Base-by-base conservation (phyloP, 805 yeast genomes). In the Torulaspora maleeae region DNA sequence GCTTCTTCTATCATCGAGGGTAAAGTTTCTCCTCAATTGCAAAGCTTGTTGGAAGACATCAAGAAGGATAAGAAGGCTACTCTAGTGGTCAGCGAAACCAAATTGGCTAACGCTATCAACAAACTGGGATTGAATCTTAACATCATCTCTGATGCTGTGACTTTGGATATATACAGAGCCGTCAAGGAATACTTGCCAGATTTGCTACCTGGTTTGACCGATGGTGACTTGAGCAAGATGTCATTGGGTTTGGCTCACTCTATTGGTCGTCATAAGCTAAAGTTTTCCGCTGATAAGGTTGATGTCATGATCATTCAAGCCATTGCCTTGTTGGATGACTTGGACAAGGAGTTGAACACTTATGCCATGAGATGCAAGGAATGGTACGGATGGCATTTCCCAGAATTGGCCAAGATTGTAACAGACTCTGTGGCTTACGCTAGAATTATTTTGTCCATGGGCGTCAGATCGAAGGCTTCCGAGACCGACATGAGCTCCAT, bases 341-440 rank as follows among this genome's bases (percentile, higher is more conserved):
- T 93, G 61, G 99, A 93, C 75, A 93, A 93, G 74, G 99, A 93
- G 71, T 79, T 93, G 61, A 93, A 93, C 75, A 93, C 97, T 43
- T 93, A 91, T 62, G 96, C 98, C 56, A 93, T 93, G 99, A 83
- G 99, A 75, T 81, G 91, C 73, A 93, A 91, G 75, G 99, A 93
- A 74, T 93, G 99, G 99, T 93, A 93, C 73, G 99, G 99, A 55
- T 93, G 99, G 99, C 99, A 93, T 72, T 93, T 93, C 83, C 99
- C 99, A 32, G 99, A 93, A 72, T 80, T 93, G 80, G 96, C 97
- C 61, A 93, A 93, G 78, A 88, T 91, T 68, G 86, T 93, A 59
- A 82, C 84, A 56, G 99, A 91, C 72, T 90, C 96, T 55, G 91
- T 87, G 59, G 97, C 97, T 38, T 91, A 82, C 69, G 98, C 98